Conservation (phyloP, 352 stramenopile genomes). For the Pythium graminicola region DNA sequence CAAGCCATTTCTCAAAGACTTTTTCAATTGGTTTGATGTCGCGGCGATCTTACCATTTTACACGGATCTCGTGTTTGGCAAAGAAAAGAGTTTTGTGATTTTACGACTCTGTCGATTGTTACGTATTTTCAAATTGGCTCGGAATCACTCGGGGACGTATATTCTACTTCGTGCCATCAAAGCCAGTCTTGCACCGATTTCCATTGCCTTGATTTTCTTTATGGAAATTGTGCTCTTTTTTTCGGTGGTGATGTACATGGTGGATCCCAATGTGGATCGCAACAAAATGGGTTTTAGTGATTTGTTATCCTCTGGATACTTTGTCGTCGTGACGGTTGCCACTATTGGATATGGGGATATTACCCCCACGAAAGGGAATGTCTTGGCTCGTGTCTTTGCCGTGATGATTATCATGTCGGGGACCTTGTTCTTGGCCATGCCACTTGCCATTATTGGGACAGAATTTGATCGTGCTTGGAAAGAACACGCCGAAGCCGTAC, state of each 20-base stretch:
- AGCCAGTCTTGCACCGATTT: conserved; percentile 68
- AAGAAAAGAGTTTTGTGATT: conserved; percentile 70
- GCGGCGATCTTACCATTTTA: conserved; percentile 68
- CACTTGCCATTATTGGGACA: conserved; percentile 78
- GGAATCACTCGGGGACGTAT: conserved; percentile 74
- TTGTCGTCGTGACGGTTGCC: conserved; percentile 65
- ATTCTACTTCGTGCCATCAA: conserved; percentile 67
- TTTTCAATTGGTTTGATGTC: conserved; percentile 83
- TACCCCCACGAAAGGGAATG: conserved; percentile 66
- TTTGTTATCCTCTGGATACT: conserved; percentile 67
- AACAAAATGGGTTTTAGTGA: conserved; percentile 62
- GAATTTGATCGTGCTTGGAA: conserved; percentile 80
- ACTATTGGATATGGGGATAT: conserved; percentile 79
- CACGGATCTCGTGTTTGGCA: conserved; percentile 60
- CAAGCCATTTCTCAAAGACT: conserved; percentile 58
- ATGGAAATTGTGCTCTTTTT: conserved; percentile 78
- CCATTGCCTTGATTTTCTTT: conserved; percentile 75
- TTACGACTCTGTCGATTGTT: conserved; percentile 59
- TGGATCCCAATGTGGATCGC: conserved; percentile 63
- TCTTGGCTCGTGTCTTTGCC: conserved; percentile 47
- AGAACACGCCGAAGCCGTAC: conserved; percentile 59
- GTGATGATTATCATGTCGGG: conserved; percentile 84
- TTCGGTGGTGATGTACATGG: conserved; percentile 73
- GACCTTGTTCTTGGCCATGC: conserved; percentile 81
- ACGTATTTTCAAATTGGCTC: conserved; percentile 75